phyloP scores from a whole-genome alignment of 495 filamentous ascomycete genomes.

The Hypomontagnella submonticulosa region DNA sequence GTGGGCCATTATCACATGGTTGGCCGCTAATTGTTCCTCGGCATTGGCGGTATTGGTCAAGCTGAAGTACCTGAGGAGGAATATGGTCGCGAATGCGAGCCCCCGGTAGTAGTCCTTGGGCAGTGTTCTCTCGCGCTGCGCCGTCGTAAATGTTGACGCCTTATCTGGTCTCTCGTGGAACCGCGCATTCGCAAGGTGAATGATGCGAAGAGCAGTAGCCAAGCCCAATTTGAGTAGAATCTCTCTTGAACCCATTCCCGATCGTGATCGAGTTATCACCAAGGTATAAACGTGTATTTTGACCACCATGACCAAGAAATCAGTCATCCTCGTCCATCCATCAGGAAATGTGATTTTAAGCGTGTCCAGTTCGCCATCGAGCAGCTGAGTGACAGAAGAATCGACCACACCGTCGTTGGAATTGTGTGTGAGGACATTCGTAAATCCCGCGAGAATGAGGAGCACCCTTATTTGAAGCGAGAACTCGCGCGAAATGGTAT shows the following conservation, averaged over 20 bases:
- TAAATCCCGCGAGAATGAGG: constrained; percentile 38
- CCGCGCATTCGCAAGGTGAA: constrained; percentile 36
- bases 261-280: constrained; percentile 37
- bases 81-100: constrained; percentile 44
- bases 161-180: constrained; percentile 31
- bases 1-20: constrained; percentile 46
- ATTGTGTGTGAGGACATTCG: constrained; percentile 40
- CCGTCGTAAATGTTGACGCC: not conserved
- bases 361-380: constrained; percentile 46
- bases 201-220: constrained; percentile 34
- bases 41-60: constrained; percentile 32
- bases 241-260: constrained; percentile 31
- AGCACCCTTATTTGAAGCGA: constrained; percentile 40
- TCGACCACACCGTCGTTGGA: constrained; percentile 45
- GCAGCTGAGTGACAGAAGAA: constrained; percentile 47
- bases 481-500: constrained; percentile 40
- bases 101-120: constrained; percentile 44
- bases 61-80: constrained; percentile 43
- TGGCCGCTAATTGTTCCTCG: constrained; percentile 48
- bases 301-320: constrained; percentile 36
- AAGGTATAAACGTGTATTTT: constrained; percentile 44
- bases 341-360: constrained; percentile 39
- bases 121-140: constrained; percentile 28
- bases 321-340: constrained; percentile 41
- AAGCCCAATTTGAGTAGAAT: constrained; percentile 43